Base-by-base conservation (phyloP, 257 asterid species). In the Salvia miltiorrhiza region DNA sequence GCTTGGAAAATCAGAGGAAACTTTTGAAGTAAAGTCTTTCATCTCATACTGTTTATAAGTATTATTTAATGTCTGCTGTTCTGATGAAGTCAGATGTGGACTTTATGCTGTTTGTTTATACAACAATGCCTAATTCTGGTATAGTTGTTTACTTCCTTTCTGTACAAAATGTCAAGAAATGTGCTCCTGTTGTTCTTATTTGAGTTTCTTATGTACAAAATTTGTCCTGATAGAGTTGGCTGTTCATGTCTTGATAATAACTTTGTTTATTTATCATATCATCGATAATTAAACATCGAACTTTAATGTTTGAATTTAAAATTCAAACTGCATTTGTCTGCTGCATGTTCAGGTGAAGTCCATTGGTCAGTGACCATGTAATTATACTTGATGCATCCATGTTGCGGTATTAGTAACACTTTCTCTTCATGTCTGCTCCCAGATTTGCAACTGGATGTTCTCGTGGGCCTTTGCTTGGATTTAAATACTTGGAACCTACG, bases 361-460 rank as follows among this genome's bases (percentile, higher is more conserved):
- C 49, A 23, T 23, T 52, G 35, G 37, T 32, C 19, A 33, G 20
- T 28, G 74, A 3, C 24, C 74, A 55, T 41, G 41, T 52, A 8
- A 47, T 37, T 26, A 35, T 55, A 63, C 26, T 54, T 67, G 62
- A 35, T 49, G 65, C 70, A 13, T 61, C 40, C 12, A 26, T 71
- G 68, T 60, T 14, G 8, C 24, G 56, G 67, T 53, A 53, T 67
- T 58, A 30, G 49, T 57, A 39, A 53, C 72, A 58, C 37, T 56
- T 52, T 39, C 16, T 57, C 24, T 53, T 49, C 59, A 12, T 52
- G 70, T 68, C 39, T 64, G 63, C 65, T 68, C 33, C 61, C 75
- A 94, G 99, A 84, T 94, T 94, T 81, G 93, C 84, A 59, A 94
- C 99, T 43, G 99, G 97, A 30, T 94, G 99, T 75, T 94, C 99